Base-by-base conservation (phyloP, 2,329 filamentous ascomycete genomes). In the Paracoccidioides lutzii region DNA sequence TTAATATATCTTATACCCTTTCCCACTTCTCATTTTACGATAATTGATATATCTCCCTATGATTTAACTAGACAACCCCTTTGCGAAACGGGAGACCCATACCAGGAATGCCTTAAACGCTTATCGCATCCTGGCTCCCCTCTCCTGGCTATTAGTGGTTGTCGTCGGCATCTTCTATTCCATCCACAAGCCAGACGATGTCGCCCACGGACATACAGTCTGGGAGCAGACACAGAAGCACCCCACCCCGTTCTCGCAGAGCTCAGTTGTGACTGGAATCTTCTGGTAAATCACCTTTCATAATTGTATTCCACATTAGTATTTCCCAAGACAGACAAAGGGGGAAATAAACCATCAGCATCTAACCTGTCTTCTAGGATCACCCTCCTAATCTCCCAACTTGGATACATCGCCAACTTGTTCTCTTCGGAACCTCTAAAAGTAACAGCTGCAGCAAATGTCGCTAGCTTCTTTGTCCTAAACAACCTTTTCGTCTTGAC, bases 401-500 rank as follows among this genome's bases (percentile, higher is more conserved):
- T 84, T 54, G 82, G 80, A 62, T 95, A 94, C 70, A 76, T 90
- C 58, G 81, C 78, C 64, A 82, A 88, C 64, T 81, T 95, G 61
- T 94, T 89, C 76, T 84, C 82, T 49, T 75, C 76, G 61, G 81
- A 85, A 62, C 67, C 76, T 48, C 79, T 80, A 33, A 76, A 80
- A 54, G 80, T 88, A 60, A 80, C 81, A 58, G 78, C 82, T 14
- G 87, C 89, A 28, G 85, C 85, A 61, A 83, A 87, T 61, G 84
- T 94, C 12, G 89, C 87, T 58, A 80, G 81, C 62, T 88, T 95
- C 75, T 95, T 91, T 71, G 89, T 94, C 68, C 68, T 86, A 63
- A 87, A 89, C 78, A 95, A 95, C 71, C 74, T 95, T 44, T 78
- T 95, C 58, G 81, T 89, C 69, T 86, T 90, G 62, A 82, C 80